A percentile compares a stretch with the other conserved stretches of the same genome.
These are phyloP conservation scores for Ballota nigra DNA, from an alignment of 257 asterid species.

Conservation along the genomic window DNA sequence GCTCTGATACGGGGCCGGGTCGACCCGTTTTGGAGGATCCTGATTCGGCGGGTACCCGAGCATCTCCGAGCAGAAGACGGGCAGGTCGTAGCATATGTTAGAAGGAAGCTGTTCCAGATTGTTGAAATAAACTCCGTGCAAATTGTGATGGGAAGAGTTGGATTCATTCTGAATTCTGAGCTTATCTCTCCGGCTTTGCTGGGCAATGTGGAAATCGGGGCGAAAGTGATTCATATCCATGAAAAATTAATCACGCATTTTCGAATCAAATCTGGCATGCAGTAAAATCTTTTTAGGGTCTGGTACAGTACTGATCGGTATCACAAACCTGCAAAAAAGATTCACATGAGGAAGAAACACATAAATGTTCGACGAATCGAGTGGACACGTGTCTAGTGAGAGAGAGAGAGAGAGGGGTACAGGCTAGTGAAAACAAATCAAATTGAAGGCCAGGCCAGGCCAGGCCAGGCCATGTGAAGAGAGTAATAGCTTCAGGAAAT, in stretches of 20 bases:
- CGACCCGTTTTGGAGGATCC: slow-evolving; percentile 11
- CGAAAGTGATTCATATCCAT: slow-evolving; percentile 46
- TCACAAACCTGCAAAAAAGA: background rate
- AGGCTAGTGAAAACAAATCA: no score
- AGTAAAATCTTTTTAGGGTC: background rate
- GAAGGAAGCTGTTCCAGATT: slow-evolving; percentile 18
- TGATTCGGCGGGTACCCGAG: background rate
- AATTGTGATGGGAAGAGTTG: background rate
- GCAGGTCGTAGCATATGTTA: slow-evolving; percentile 32
- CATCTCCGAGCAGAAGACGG: slow-evolving; percentile 37
- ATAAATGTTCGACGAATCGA: background rate
- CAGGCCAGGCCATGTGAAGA: slow-evolving; percentile 4
- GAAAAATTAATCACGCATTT: background rate
- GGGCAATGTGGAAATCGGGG: slow-evolving; percentile 66
- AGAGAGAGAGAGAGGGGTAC: background rate
- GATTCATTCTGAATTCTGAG: slow-evolving; percentile 42
- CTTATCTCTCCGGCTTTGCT: slow-evolving; percentile 72
- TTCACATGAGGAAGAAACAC: background rate
- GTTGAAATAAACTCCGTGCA: slow-evolving; percentile 16
- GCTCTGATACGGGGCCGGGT: slow-evolving; percentile 3
- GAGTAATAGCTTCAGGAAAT: background rate
- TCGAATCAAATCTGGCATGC: slow-evolving; percentile 22
- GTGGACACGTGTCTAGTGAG: slow-evolving; percentile 1
- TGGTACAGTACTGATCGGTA: background rate
- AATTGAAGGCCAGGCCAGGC: no score